Percentiles rank a stretch among this genome's conserved stretches.
Evolutionary conservation across 371 early-diverging fungal genomes (phyloP).

Genomic region (Cokeromyces recurvatus): DNA sequence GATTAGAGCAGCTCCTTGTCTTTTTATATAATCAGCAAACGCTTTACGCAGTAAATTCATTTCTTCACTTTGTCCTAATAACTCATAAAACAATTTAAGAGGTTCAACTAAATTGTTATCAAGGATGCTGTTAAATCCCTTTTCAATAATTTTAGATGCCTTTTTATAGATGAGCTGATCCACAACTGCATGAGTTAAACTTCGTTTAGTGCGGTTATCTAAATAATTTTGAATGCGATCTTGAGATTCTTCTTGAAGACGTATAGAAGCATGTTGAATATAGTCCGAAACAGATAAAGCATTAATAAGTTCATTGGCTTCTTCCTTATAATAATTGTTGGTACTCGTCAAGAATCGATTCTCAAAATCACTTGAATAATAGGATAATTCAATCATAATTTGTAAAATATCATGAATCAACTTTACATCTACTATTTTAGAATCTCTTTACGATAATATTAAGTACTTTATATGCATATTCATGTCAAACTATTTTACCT

Average conservation of each 20-base stretch:
- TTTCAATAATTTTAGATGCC: slow-evolving; percentile 48
- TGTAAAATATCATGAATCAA: slow-evolving; percentile 61
- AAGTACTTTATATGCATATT: too few relatives aligned
- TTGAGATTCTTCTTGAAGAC: slow-evolving; percentile 61
- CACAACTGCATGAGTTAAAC: slow-evolving; percentile 54
- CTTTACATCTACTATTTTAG: slow-evolving; percentile 48
- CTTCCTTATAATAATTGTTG: slow-evolving; percentile 60
- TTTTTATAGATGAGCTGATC: slow-evolving; percentile 61
- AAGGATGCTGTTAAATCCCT: slow-evolving; percentile 74
- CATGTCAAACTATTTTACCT: not conserved
- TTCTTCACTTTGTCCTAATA: slow-evolving; percentile 14
- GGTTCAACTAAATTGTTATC: slow-evolving; percentile 50
- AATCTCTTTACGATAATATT: too few relatives aligned
- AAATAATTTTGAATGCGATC: slow-evolving; percentile 64
- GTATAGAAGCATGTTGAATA: slow-evolving; percentile 55
- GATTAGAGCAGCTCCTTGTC: slow-evolving; percentile 10
- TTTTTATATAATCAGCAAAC: slow-evolving; percentile 34
- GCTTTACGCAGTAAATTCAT: slow-evolving; percentile 11
- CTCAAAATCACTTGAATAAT: slow-evolving; percentile 72
- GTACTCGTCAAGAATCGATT: slow-evolving; percentile 58
- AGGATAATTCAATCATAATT: slow-evolving; percentile 75
- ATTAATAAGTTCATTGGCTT: slow-evolving; percentile 52
- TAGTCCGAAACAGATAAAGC: slow-evolving; percentile 48
- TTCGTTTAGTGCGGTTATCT: slow-evolving; percentile 59
- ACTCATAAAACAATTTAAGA: slow-evolving; percentile 49